phyloP scores from a whole-genome alignment of 352 stramenopile genomes.

The Phytophthora pisi region DNA sequence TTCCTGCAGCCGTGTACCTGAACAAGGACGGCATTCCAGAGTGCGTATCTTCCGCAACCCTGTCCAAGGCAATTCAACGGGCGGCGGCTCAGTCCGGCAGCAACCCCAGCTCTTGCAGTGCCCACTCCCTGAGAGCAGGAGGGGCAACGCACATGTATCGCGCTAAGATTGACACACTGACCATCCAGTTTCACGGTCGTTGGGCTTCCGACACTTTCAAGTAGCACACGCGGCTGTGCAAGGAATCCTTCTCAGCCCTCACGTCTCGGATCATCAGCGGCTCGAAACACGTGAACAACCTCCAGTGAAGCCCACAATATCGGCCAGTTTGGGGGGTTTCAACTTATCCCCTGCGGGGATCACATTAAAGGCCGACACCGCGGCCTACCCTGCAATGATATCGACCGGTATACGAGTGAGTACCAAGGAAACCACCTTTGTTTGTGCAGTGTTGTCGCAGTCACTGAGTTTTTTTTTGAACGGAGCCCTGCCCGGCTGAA shows the following conservation, averaged over 20 bases:
- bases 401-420: too few relatives aligned
- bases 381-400: not conserved
- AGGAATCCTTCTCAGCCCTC: conserved; percentile 4
- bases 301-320: conserved; percentile 2
- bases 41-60: not conserved
- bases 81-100: not conserved
- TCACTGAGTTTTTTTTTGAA: too few relatives aligned
- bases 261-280: conserved; percentile 4
- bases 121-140: conserved; percentile 11
- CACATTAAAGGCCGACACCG: too few relatives aligned
- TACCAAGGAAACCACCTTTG: too few relatives aligned
- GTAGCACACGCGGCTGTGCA: conserved; percentile 6
- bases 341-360: not conserved
- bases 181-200: conserved; percentile 17
- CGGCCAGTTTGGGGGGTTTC: not conserved
- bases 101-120: conserved; percentile 1
- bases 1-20: conserved; percentile 7
- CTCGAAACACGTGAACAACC: not conserved
- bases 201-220: conserved; percentile 21
- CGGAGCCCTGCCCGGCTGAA: too few relatives aligned
- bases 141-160: conserved; percentile 2
- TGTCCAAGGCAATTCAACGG: not conserved
- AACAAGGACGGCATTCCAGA: not conserved
- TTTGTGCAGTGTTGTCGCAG: too few relatives aligned
- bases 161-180: not conserved